Percentiles rank a stretch among this genome's conserved stretches.
Conservation (phyloP, 106 monocot genomes). For the Dioscorea alata region DNA sequence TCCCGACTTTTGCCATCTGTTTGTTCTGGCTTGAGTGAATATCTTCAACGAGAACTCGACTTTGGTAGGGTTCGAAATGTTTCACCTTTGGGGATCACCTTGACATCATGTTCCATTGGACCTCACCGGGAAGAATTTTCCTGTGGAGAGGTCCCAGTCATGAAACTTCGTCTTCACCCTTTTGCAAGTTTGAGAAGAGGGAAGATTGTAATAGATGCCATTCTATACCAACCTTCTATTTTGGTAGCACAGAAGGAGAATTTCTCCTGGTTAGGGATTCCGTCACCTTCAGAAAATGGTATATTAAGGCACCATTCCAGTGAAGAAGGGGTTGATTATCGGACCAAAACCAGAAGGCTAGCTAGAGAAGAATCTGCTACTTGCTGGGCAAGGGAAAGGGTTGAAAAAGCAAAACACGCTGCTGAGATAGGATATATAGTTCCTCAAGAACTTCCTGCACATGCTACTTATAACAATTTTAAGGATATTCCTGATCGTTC, state of each 20-base stretch:
- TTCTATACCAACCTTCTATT: constrained; percentile 62
- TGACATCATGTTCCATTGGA: constrained; percentile 83
- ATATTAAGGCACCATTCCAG: constrained; percentile 33
- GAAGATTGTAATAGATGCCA: constrained; percentile 88
- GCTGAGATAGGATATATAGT: constrained; percentile 73
- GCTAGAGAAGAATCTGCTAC: constrained; percentile 60
- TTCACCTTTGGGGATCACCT: constrained; percentile 85
- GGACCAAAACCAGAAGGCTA: constrained; percentile 73
- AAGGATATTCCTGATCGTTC: constrained; percentile 17
- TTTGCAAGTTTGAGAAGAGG: constrained; percentile 87
- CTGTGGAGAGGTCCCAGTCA: constrained; percentile 68
- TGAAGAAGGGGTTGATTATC: constrained; percentile 93
- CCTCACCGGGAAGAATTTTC: constrained; percentile 85
- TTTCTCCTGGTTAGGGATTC: constrained; percentile 95
- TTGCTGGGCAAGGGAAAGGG: constrained; percentile 46
- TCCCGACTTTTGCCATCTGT: constrained; percentile 66
- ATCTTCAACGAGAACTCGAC: constrained; percentile 76
- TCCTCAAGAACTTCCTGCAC: constrained; percentile 31
- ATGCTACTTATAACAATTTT: constrained; percentile 10
- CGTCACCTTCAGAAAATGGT: constrained; percentile 50
- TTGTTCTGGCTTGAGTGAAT: constrained; percentile 67
- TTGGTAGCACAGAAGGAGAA: constrained; percentile 84
- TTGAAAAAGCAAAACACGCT: constrained; percentile 54
- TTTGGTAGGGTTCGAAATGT: constrained; percentile 73
- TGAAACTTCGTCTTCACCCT: constrained; percentile 77